Conservation (phyloP, 257 asterid species). For the Solanum tarapatanum region DNA sequence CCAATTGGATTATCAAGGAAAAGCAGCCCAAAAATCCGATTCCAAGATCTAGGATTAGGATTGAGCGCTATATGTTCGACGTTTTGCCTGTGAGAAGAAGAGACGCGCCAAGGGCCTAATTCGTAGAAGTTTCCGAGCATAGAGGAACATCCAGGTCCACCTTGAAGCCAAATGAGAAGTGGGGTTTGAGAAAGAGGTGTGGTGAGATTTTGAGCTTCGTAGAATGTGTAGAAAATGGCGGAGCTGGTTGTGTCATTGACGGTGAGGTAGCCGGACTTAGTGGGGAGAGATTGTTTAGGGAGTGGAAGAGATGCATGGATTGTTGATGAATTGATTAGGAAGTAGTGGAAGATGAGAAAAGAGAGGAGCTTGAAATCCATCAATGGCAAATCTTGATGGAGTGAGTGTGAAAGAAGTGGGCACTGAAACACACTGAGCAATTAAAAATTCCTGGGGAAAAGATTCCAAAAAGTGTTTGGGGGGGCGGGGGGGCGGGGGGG, state of each 20-base stretch:
- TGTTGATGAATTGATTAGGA: constrained; percentile 9
- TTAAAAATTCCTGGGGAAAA: not conserved
- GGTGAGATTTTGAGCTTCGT: constrained; percentile 42
- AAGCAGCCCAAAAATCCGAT: constrained; percentile 48
- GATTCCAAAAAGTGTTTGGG: not conserved
- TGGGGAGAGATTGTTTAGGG: constrained; percentile 58
- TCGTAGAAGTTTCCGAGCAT: constrained; percentile 68
- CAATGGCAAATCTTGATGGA: not conserved
- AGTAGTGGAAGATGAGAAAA: constrained; percentile 23
- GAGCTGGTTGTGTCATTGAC: constrained; percentile 60
- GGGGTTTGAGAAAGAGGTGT: constrained; percentile 35
- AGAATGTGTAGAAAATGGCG: constrained; percentile 64
- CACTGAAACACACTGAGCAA: not conserved
- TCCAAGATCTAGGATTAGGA: constrained; percentile 61
- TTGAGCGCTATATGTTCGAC: constrained; percentile 16
- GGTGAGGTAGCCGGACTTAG: constrained; percentile 62
- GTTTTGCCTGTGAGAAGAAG: constrained; percentile 2
- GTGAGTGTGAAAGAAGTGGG: not conserved
- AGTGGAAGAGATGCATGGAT: constrained; percentile 13
- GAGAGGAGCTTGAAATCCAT: constrained; percentile 19
- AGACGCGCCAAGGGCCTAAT: constrained; percentile 66
- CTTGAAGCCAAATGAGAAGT: constrained; percentile 74
- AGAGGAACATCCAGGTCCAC: constrained; percentile 87
- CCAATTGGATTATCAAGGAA: constrained; percentile 87
- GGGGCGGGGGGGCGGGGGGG: too few relatives aligned